Percentiles rank a stretch among this genome's conserved stretches.
These are phyloP conservation scores for Aspergillus ellipticus DNA, from an alignment of 495 filamentous ascomycete species.

Conservation along the genomic window DNA sequence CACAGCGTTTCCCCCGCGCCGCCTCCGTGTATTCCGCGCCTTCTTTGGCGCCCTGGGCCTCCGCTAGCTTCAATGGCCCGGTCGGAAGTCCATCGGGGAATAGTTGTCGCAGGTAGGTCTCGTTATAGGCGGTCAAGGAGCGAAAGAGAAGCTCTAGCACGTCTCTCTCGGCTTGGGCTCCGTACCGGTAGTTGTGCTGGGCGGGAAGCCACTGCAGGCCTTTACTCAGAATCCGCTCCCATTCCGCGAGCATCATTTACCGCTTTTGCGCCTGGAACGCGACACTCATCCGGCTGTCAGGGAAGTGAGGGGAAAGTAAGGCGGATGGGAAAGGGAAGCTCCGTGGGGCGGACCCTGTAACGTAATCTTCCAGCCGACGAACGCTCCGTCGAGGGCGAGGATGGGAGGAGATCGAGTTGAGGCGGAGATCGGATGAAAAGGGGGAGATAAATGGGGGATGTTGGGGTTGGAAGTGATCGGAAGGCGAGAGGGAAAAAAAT, in stretches of 20 bases:
- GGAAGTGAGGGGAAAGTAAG: not conserved
- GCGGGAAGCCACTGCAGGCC: slow-evolving; percentile 68
- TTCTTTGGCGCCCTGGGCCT: slow-evolving; percentile 86
- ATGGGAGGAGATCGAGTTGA: not conserved
- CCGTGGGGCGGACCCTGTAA: slow-evolving; percentile 11
- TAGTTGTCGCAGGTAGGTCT: slow-evolving; percentile 67
- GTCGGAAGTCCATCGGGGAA: slow-evolving; percentile 71
- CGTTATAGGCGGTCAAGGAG: slow-evolving; percentile 70
- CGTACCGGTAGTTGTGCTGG: slow-evolving; percentile 68
- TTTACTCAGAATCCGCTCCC: slow-evolving; percentile 75
- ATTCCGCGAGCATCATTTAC: slow-evolving; percentile 57
- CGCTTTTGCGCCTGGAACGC: slow-evolving; percentile 24
- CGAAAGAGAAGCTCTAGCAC: slow-evolving; percentile 79
- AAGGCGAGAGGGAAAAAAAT: slow-evolving; percentile 4
- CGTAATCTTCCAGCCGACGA: not conserved
- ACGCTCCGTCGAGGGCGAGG: not conserved
- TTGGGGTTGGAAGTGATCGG: not conserved
- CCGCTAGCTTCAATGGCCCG: slow-evolving; percentile 68
- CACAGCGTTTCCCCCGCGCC: slow-evolving; percentile 91
- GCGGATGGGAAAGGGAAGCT: slow-evolving; percentile 5
- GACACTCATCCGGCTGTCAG: slow-evolving; percentile 25
- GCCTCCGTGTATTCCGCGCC: slow-evolving; percentile 93
- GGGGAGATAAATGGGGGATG: not conserved
- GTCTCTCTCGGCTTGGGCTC: slow-evolving; percentile 58
- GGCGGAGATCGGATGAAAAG: not conserved